These are phyloP conservation scores for Alternaria novae-zelandiae DNA, from an alignment of 2,329 filamentous ascomycete genomes.

Conservation along the genomic window DNA sequence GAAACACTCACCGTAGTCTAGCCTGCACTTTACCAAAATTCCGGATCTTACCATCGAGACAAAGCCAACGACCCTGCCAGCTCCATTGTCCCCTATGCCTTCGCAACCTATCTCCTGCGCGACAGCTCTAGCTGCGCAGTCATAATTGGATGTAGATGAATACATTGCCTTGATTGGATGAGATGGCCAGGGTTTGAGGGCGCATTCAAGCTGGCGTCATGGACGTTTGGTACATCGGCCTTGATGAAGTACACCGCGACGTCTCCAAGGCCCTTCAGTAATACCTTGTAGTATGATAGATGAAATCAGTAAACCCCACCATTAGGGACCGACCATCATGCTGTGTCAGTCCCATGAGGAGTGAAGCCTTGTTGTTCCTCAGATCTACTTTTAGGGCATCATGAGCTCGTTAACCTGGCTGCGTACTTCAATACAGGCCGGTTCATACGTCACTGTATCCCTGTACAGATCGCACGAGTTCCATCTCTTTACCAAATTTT, in stretches of 20 bases:
- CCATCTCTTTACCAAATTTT: not conserved
- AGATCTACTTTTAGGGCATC: not conserved
- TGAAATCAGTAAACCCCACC: not conserved
- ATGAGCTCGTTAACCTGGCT: not conserved
- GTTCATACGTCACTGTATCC: not conserved
- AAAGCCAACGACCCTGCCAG: not conserved
- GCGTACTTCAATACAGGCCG: not conserved
- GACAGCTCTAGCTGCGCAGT: not conserved
- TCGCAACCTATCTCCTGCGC: not conserved
- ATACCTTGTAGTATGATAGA: not conserved
- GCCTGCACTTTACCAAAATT: not conserved
- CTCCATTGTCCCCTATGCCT: not conserved
- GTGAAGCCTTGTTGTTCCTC: not conserved
- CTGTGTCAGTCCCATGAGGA: not conserved
- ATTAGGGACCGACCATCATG: not conserved
- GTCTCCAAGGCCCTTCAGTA: not conserved
- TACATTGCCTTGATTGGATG: not conserved
- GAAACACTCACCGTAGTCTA: constrained; percentile 22
- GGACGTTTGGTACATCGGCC: not conserved
- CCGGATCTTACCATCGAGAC: not conserved
- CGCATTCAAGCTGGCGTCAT: not conserved
- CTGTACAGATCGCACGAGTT: not conserved
- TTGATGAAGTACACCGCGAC: not conserved
- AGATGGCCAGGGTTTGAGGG: not conserved
- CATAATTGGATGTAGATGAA: not conserved